Evolutionary conservation across 441 rosid species (phyloP).

Genomic region (Eruca vesicaria): DNA sequence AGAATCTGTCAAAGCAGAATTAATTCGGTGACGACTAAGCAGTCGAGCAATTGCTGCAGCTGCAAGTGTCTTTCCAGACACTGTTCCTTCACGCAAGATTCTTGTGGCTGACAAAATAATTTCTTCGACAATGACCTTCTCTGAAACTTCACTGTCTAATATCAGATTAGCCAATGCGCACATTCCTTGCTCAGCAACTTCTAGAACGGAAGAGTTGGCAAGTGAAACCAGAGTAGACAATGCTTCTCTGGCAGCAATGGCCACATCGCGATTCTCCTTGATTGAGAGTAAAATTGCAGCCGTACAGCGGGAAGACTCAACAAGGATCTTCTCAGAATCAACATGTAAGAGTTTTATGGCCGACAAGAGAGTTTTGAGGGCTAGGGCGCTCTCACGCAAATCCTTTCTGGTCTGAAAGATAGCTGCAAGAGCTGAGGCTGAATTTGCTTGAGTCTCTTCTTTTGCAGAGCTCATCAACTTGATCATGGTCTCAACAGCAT

Average conservation of each 20-base stretch:
- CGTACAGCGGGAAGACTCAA: conserved; percentile 77
- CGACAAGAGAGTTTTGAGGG: conserved; percentile 75
- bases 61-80: conserved; percentile 90
- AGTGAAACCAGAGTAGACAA: conserved; percentile 68
- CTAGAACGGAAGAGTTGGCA: conserved; percentile 75
- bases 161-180: conserved; percentile 97
- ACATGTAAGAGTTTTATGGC: conserved; percentile 76
- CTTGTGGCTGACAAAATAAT: conserved; percentile 92
- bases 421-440: conserved; percentile 94
- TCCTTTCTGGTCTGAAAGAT: conserved; percentile 83
- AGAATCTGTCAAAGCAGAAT: conserved; percentile 74
- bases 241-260: conserved; percentile 83
- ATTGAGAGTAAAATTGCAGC: conserved; percentile 93
- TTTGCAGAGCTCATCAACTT: conserved; percentile 80
- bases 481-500: conserved; percentile 95
- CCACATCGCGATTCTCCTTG: conserved; percentile 93
- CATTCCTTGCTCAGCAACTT: conserved; percentile 95
- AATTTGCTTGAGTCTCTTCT: conserved; percentile 96
- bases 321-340: conserved; percentile 80
- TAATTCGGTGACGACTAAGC: conserved; percentile 72
- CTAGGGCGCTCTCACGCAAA: conserved; percentile 88
- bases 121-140: conserved; percentile 73
- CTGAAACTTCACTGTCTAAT: conserved; percentile 84
- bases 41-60: conserved; percentile 97
- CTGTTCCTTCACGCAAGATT: conserved; percentile 89